A percentile compares a stretch with the other conserved stretches of the same genome.
phyloP scores from a whole-genome alignment of 768 basidiomycete genomes.

The Russula ochroleuca region DNA sequence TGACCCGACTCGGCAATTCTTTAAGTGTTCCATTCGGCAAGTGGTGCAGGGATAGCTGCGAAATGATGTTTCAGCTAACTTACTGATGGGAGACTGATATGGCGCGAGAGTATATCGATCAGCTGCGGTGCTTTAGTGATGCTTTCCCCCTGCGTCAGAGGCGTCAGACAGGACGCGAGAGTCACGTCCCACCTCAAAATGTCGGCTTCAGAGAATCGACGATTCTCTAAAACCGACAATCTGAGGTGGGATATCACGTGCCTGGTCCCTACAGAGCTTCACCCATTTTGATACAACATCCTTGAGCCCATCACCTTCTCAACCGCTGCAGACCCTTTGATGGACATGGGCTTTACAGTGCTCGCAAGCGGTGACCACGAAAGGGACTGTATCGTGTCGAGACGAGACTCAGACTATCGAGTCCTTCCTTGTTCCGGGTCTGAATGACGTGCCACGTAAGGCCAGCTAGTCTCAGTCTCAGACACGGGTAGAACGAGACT shows the following conservation, averaged over 20 bases:
- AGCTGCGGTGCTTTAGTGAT: neutral
- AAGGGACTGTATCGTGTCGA: neutral
- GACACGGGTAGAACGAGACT: neutral
- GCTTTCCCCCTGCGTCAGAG: neutral
- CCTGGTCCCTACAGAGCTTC: neutral
- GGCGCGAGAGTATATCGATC: neutral
- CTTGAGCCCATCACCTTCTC: neutral
- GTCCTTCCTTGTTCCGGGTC: too few species aligned
- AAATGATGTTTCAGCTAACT: neutral
- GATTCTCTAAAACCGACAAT: too few species aligned
- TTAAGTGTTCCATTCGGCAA: neutral
- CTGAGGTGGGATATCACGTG: neutral
- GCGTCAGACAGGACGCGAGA: too few species aligned
- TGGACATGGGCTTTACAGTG: neutral
- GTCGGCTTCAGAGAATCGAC: too few species aligned
- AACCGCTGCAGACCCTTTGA: neutral
- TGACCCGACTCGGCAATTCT: neutral
- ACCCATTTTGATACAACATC: neutral
- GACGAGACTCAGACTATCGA: neutral
- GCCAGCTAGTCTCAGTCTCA: neutral
- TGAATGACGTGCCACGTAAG: neutral
- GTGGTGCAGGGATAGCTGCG: neutral
- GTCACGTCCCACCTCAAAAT: too few species aligned
- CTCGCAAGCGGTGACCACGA: neutral
- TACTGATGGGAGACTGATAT: neutral